These are phyloP conservation scores for Epipyxis sp. DNA, from an alignment of 108 stramenopile species.

Conservation along the genomic window DNA sequence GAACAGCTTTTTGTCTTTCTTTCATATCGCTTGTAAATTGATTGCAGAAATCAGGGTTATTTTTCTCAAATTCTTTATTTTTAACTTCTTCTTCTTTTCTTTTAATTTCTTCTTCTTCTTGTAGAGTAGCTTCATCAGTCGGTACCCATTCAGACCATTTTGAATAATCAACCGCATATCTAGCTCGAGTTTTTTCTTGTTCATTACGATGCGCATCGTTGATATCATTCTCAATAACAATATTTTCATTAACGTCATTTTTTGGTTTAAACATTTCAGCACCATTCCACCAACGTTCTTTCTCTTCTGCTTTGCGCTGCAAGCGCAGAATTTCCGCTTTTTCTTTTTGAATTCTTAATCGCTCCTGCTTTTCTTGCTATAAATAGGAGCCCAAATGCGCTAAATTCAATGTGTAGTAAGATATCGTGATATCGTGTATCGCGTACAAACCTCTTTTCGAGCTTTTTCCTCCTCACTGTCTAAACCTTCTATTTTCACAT, in stretches of 20 bases:
- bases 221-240: not conserved
- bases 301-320: conserved; percentile 33
- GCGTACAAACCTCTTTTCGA: conserved; percentile 16
- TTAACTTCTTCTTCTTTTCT: conserved; percentile 20
- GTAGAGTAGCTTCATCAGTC: conserved; percentile 29
- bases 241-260: not conserved
- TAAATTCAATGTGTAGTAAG: not conserved
- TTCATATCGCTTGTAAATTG: conserved; percentile 33
- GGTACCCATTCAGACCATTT: conserved; percentile 36
- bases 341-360: conserved; percentile 10
- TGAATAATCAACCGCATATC: conserved; percentile 37
- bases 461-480: conserved; percentile 37
- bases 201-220: not conserved
- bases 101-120: conserved; percentile 22
- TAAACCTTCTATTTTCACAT: conserved; percentile 27
- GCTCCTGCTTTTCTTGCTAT: not conserved
- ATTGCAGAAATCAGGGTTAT: conserved; percentile 40
- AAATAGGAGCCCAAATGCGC: no score
- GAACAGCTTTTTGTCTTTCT: conserved; percentile 1
- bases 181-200: not conserved
- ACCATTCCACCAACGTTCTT: conserved; percentile 40
- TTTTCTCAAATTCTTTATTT: conserved; percentile 37
- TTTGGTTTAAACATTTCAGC: conserved; percentile 29
- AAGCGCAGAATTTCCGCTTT: conserved; percentile 20
- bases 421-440: not conserved